Evolutionary conservation across 495 filamentous ascomycete genomes (phyloP).

Genomic region (Neurospora sp.): DNA sequence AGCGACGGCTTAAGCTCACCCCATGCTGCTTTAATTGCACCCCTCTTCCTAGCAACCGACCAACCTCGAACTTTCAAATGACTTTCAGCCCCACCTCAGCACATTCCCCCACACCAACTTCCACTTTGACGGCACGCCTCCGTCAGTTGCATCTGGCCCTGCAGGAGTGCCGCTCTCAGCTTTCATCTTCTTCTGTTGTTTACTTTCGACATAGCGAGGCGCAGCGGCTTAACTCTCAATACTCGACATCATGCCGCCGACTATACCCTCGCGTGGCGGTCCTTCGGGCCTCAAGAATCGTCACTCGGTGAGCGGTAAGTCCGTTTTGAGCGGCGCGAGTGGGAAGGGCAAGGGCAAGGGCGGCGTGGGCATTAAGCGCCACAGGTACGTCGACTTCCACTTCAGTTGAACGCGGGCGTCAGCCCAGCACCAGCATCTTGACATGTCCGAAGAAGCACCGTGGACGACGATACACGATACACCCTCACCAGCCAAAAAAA

Average conservation of each 20-base stretch:
- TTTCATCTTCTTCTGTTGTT: neutral
- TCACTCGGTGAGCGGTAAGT: slow-evolving; percentile 9
- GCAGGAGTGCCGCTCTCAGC: neutral
- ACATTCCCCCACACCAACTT: neutral
- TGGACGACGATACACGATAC: neutral
- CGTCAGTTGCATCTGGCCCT: neutral
- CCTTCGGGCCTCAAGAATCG: slow-evolving; percentile 6
- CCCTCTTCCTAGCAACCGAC: neutral
- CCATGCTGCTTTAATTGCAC: neutral
- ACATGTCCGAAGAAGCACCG: neutral
- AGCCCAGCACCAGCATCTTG: neutral
- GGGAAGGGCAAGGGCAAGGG: slow-evolving; percentile 7
- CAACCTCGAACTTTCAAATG: neutral
- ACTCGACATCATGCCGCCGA: slow-evolving; percentile 13
- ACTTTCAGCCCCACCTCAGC: neutral
- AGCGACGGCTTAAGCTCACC: neutral
- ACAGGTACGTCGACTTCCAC: slow-evolving; percentile 14
- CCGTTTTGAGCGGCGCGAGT: neutral
- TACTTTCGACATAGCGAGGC: neutral
- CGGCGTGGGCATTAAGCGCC: slow-evolving; percentile 14
- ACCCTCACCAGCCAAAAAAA: neutral
- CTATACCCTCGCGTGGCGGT: slow-evolving; percentile 13
- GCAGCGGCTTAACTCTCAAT: neutral
- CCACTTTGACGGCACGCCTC: neutral
- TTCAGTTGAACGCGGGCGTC: neutral